Evolutionary conservation across 2,329 filamentous ascomycete species (phyloP).

Genomic region (Aureobasidium namibiae): DNA sequence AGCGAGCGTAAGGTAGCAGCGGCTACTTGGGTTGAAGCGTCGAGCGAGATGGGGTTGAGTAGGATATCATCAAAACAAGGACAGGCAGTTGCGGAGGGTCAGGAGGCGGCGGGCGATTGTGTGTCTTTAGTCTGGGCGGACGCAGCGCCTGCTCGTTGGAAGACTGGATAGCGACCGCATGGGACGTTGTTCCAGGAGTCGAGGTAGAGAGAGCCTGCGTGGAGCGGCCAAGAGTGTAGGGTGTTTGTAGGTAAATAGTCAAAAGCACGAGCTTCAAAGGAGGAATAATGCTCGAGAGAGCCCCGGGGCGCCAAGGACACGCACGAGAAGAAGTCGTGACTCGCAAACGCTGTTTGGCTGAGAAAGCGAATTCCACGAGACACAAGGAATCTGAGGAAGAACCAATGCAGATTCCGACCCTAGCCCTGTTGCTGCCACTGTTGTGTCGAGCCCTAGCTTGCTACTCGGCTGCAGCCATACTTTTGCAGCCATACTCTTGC

Average conservation of each 20-base stretch:
- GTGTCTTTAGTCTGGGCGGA: slow-evolving; percentile 11
- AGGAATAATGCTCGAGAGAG: background rate
- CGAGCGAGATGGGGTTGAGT: background rate
- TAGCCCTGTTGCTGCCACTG: background rate
- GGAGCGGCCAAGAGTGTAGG: background rate
- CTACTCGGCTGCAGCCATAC: background rate
- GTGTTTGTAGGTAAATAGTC: background rate
- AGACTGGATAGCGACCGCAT: slow-evolving; percentile 6
- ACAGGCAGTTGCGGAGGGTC: background rate
- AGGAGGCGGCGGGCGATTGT: slow-evolving; percentile 4
- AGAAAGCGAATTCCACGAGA: background rate
- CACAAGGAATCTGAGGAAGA: background rate
- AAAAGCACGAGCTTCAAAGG: background rate
- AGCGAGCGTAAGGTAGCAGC: slow-evolving; percentile 9
- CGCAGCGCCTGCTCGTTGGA: slow-evolving; percentile 3
- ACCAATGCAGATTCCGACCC: background rate
- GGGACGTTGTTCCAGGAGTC: background rate
- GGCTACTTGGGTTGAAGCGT: background rate
- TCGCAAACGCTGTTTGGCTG: background rate
- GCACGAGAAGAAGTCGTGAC: background rate
- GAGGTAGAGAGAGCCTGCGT: slow-evolving; percentile 3
- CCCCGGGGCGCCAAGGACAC: background rate
- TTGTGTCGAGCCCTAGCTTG: background rate
- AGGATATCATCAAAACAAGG: background rate
- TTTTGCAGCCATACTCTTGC: too few species aligned